Conservation (phyloP, 345 rosid genomes). For the Syzygium grande region DNA sequence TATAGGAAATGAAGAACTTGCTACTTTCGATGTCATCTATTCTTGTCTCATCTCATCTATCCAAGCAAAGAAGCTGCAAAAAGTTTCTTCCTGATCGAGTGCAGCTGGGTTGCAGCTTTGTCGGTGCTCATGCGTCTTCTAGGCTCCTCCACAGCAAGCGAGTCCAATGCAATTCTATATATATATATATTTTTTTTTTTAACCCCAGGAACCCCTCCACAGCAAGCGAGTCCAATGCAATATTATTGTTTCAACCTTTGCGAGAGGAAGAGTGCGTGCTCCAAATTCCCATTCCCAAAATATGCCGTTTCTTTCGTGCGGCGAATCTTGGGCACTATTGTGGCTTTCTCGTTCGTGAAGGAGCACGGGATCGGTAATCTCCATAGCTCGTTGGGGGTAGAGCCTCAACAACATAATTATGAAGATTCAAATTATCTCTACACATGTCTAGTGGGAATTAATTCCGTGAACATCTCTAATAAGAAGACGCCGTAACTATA, state of each 20-base stretch:
- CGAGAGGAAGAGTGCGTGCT: too few relatives aligned
- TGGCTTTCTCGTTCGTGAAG: not conserved
- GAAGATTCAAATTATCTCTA: not conserved
- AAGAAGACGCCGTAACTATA: not conserved
- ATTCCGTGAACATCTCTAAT: not conserved
- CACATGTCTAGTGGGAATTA: not conserved
- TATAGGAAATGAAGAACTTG: not conserved
- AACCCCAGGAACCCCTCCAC: too few relatives aligned
- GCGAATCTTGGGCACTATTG: not conserved
- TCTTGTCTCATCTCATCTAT: not conserved
- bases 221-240: too few relatives aligned
- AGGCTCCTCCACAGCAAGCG: not conserved
- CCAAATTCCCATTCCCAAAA: not conserved
- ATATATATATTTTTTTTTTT: too few relatives aligned
- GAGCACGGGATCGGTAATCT: not conserved
- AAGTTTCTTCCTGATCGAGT: not conserved
- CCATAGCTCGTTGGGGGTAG: not conserved
- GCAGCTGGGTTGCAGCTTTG: not conserved
- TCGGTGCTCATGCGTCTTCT: not conserved
- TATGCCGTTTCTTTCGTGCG: not conserved
- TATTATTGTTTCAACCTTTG: too few relatives aligned
- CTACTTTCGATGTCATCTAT: not conserved
- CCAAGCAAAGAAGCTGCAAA: not conserved
- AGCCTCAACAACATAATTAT: not conserved
- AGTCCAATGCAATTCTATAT: too few relatives aligned